These are phyloP conservation scores for Ballota nigra DNA, from an alignment of 257 asterid species.

Conservation along the genomic window DNA sequence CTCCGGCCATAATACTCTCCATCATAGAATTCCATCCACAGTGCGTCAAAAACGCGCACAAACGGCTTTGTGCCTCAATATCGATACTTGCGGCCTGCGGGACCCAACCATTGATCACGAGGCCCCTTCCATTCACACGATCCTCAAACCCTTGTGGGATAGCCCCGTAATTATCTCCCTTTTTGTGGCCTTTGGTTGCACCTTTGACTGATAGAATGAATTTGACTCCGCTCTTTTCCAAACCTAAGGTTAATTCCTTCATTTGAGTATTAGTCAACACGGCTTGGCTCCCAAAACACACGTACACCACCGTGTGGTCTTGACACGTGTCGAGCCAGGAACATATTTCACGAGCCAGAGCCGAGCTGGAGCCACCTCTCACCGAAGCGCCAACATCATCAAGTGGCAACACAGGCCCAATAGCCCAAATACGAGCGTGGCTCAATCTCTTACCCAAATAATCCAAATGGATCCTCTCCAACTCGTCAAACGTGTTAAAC, in stretches of 20 bases:
- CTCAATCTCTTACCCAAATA: conserved; percentile 37
- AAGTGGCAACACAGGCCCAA: conserved; percentile 63
- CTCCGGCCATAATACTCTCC: conserved; percentile 53
- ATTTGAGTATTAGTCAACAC: conserved; percentile 61
- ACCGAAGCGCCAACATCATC: conserved; percentile 24
- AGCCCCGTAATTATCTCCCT: conserved; percentile 31
- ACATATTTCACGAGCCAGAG: conserved; percentile 16
- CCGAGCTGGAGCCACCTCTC: conserved; percentile 61
- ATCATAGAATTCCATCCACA: conserved; percentile 77
- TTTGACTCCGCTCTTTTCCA: conserved; percentile 56
- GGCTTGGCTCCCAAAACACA: conserved; percentile 80
- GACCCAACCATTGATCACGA: conserved; percentile 70
- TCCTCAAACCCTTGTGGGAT: conserved; percentile 68
- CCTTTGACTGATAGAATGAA: conserved; percentile 54
- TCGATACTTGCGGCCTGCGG: conserved; percentile 70
- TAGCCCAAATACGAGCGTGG: conserved; percentile 54
- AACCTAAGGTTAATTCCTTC: conserved; percentile 40
- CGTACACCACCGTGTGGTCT: conserved; percentile 49
- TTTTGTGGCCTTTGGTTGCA: conserved; percentile 55
- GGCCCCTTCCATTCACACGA: conserved; percentile 55
- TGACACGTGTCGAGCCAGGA: conserved; percentile 60
- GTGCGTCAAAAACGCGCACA: conserved; percentile 53
- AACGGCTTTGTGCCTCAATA: conserved; percentile 46
- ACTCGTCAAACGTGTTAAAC: conserved; percentile 48
- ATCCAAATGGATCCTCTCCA: conserved; percentile 46